A percentile compares a stretch with the other conserved stretches of the same genome.
Evolutionary conservation across 2,329 filamentous ascomycete species (phyloP).

Genomic region (Arthrobotrys entomopaga): DNA sequence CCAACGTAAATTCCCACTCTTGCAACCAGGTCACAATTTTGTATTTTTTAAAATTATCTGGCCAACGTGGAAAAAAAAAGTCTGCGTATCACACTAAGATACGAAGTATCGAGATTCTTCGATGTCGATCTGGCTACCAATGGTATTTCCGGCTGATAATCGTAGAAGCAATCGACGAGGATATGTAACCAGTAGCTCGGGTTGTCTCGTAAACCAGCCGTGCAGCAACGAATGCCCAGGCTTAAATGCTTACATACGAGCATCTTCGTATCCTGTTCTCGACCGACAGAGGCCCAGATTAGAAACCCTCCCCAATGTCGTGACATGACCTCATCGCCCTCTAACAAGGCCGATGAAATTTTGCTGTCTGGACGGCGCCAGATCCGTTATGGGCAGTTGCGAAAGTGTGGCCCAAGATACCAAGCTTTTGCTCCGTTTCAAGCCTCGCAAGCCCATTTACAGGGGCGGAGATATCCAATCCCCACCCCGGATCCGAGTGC

Average conservation of each 20-base stretch:
- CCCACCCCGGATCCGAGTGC: conserved; percentile 40
- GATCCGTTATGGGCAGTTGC: not conserved
- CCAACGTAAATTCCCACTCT: not conserved
- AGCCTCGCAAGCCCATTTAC: conserved; percentile 20
- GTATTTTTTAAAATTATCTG: no score
- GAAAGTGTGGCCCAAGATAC: conserved; percentile 23
- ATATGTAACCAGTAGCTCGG: no score
- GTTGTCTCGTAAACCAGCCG: no score
- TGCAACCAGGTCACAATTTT: not conserved
- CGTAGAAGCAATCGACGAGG: no score
- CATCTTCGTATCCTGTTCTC: not conserved
- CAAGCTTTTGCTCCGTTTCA: conserved; percentile 41
- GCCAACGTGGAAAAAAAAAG: not conserved
- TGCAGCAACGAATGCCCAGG: no score
- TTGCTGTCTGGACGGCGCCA: conserved; percentile 23
- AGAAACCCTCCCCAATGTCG: conserved; percentile 12
- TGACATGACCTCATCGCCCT: conserved; percentile 44
- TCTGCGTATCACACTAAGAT: not conserved
- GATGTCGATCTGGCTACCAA: not conserved
- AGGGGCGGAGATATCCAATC: conserved; percentile 43
- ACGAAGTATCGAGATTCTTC: not conserved
- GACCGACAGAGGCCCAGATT: conserved; percentile 18
- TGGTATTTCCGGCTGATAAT: not conserved
- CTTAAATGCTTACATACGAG: no score
- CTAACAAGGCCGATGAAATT: conserved; percentile 26